Evolutionary conservation across 1,139 yeast species (phyloP), one percentile per base, ranked within the genome.

Genomic region (Hanseniaspora sp.): DNA sequence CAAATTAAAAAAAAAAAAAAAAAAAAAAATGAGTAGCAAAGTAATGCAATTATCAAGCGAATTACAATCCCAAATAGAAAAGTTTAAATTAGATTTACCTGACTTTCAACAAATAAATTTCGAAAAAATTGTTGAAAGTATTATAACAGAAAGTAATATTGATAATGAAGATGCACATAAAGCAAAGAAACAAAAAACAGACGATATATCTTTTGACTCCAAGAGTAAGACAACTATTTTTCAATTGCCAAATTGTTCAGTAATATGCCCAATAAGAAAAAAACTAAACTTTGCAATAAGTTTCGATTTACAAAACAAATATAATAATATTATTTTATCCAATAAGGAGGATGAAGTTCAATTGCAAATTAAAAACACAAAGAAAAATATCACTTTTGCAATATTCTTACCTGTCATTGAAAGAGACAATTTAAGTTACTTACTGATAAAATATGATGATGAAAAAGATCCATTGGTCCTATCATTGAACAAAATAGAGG

Each of bases 241-340:
- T 52, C 74, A 74, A 57, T 60, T 77, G 12, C 70, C 71, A 23
- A 78, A 75, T 15, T 66, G 76, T 1, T 75, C 80, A 1, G 71
- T 76, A 39, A 74, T 75, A 53, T 74, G 80, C 0, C 80, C 81
- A 7, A 56, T 77, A 34, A 69, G 81, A 56, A 76, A 75, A 64
- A 76, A 74, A 60, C 57, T 76, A 52, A 59, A 63, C 46, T 56
- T 66, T 34, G 56, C 61, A 3, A 54, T 54, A 35, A 46, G 51
- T 17, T 46, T 35, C 28, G 52, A 54, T 28, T 30, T 53, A 17
- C 23, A 46, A 11, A 69, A 70, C 52, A 58, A 72, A 33, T 65
- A 70, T 9, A 67, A 72, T 53, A 72, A 71, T 8, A 62, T 73
- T 5, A 62, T 67, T 48, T 49, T 66, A 15, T 66, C 69, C 5